Evolutionary conservation across 768 basidiomycete genomes (phyloP), one percentile per base, ranked within the genome.

Genomic region (Cubamyces lactineus): DNA sequence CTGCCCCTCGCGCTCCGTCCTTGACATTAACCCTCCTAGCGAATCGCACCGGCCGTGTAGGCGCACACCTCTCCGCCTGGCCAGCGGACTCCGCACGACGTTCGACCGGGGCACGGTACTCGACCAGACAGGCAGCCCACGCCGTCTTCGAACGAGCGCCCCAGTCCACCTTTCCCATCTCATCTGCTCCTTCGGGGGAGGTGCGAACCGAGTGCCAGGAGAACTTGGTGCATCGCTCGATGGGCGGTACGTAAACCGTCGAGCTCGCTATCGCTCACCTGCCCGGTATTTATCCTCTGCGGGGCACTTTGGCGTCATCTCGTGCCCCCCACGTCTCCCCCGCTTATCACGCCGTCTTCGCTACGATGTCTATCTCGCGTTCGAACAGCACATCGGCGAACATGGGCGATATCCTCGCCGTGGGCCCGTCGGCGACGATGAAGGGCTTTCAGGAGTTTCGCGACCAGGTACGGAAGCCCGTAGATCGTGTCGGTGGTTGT

Each of bases 371-470:
- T 12, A 49, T 49, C 24, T 49, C 48, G 24, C 26, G 24, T n/a
- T 26, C 48, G 3, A 28, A 28, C 30, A 19, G 23, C 13, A 16
- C 15, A 5, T 15, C 26, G 24, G 15, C 12, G 48, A 16, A 26
- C 24, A 30, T n/a, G 24, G 16, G 15, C 24, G 38, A 30, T 17
- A 21, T 17, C 16, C 23, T n/a, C n/a, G 23, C 52, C 12, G 6
- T 23, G 8, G 6, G 12, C 9, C n/a, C 28, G 2, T 53, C 59
- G 5, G 12, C 51, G 17, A 43, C 45, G 19, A 24, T 57, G 50
- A 57, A 57, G 30, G 56, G 59, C 39, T 57, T 84, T 59, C 75
- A 75, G 30, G 78, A 78, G 45, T 76, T 84, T 56, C 73, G 76
- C 34, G 78, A 80, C 11, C 77, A 78, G 71, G 82, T 82, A 17